A percentile compares a stretch with the other conserved stretches of the same genome.
phyloP scores from a whole-genome alignment of 805 yeast species.

The Candida chauliodis region DNA sequence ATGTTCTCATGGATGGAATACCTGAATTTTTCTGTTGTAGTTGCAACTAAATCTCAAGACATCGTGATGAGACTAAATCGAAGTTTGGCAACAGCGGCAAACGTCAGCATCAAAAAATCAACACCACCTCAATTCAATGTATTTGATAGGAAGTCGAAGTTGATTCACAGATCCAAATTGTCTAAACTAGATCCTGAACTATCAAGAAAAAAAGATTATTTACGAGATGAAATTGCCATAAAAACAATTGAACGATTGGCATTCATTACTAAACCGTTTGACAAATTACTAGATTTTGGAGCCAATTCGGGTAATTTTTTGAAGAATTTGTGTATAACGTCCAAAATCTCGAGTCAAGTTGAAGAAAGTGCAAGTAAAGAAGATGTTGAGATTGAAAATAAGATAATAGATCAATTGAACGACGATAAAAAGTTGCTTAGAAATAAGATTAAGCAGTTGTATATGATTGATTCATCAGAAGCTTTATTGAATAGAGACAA shows the following conservation, averaged over 20 bases:
- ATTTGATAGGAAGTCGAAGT: conserved; percentile 62
- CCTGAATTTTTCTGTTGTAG: not conserved
- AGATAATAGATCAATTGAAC: conserved; percentile 40
- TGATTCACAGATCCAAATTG: conserved; percentile 55
- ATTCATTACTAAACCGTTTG: conserved; percentile 63
- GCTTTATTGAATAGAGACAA: conserved; percentile 52
- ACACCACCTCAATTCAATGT: conserved; percentile 31
- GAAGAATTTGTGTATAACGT: conserved; percentile 31
- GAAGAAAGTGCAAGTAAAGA: conserved; percentile 10
- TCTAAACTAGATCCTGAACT: conserved; percentile 39
- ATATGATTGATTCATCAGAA: conserved; percentile 65
- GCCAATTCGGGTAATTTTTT: conserved; percentile 66
- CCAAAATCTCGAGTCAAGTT: conserved; percentile 10
- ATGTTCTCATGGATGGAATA: not conserved
- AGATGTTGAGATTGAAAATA: conserved; percentile 30
- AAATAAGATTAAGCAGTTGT: conserved; percentile 48
- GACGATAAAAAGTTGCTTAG: conserved; percentile 54
- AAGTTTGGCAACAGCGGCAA: conserved; percentile 25
- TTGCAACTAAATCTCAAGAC: not conserved
- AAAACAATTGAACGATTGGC: conserved; percentile 74
- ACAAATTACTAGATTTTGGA: conserved; percentile 66
- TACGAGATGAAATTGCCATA: conserved; percentile 69
- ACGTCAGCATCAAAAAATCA: conserved; percentile 11
- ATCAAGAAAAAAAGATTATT: conserved; percentile 61
- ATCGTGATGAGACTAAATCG: conserved; percentile 7